A percentile compares a stretch with the other conserved stretches of the same genome.
phyloP scores from a whole-genome alignment of 495 filamentous ascomycete genomes.

The Ascobolus immersus region DNA sequence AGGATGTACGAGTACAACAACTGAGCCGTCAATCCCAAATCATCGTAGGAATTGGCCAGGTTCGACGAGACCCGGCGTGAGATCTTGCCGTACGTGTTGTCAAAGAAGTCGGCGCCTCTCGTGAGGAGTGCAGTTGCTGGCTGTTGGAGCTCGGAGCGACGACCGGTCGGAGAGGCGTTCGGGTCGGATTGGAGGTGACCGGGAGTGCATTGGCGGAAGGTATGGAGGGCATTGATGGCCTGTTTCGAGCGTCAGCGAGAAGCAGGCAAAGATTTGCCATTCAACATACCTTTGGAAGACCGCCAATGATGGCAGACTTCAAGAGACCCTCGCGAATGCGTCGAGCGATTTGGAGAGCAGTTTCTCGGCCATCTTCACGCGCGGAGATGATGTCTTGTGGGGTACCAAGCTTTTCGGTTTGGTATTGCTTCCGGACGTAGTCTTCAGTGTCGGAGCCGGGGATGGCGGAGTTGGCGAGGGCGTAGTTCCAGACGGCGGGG shows the following conservation, averaged over 20 bases:
- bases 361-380: conserved; percentile 9
- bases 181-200: conserved; percentile 23
- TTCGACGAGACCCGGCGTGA: conserved; percentile 25
- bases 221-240: conserved; percentile 28
- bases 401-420: no score
- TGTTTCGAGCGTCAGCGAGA: conserved; percentile 10
- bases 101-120: conserved; percentile 27
- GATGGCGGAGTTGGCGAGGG: conserved; percentile 16
- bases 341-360: conserved; percentile 20
- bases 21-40: conserved; percentile 25
- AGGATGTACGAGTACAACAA: conserved; percentile 29
- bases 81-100: conserved; percentile 27
- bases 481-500: conserved; percentile 22
- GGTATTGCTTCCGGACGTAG: conserved; percentile 20
- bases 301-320: conserved; percentile 26
- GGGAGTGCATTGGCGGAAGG: conserved; percentile 24
- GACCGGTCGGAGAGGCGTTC: conserved; percentile 22
- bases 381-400: no score
- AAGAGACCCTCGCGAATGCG: conserved; percentile 29
- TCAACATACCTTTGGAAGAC: conserved; percentile 26
- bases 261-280: background rate
- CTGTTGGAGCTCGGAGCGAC: conserved; percentile 7
- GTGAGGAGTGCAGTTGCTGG: conserved; percentile 20
- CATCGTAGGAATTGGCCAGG: conserved; percentile 28
- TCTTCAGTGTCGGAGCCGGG: conserved; percentile 10